Conservation (phyloP, 2,329 filamentous ascomycete species). For the Trichocomaceae sp. region DNA sequence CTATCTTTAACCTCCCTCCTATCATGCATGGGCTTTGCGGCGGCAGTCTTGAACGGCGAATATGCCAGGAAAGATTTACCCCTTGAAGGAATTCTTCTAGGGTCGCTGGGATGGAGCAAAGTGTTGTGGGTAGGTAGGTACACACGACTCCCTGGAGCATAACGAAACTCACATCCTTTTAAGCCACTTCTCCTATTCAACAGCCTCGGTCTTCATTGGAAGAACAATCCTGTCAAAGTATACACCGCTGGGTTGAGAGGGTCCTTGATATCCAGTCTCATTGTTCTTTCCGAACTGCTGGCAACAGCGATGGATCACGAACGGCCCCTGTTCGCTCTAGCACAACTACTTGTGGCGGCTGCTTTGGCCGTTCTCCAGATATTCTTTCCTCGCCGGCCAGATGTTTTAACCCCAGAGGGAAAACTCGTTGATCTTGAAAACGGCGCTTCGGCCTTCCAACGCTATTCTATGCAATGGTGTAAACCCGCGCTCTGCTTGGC, state of each 20-base stretch:
- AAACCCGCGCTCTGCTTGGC: background rate
- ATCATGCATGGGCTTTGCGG: background rate
- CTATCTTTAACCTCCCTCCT: background rate
- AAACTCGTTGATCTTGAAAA: slow-evolving; percentile 1
- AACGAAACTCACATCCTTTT: background rate
- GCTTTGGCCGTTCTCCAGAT: background rate
- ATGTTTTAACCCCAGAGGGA: slow-evolving; percentile 5
- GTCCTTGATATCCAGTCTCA: background rate
- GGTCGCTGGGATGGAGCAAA: background rate
- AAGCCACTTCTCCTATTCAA: background rate
- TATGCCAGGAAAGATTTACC: background rate
- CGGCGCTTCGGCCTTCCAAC: background rate
- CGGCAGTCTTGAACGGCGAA: background rate
- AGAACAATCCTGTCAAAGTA: background rate
- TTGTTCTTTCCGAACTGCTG: background rate
- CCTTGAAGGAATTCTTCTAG: too few species aligned
- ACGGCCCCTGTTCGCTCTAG: background rate
- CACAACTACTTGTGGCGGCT: background rate
- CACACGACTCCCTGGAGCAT: background rate
- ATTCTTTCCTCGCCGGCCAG: slow-evolving; percentile 1
- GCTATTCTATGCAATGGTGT: slow-evolving; percentile 6
- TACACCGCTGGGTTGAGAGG: background rate
- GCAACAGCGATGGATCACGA: background rate
- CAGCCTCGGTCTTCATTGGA: slow-evolving; percentile 1
- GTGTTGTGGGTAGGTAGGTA: background rate